Base-by-base conservation (phyloP, 495 filamentous ascomycete genomes). In the Diplogelasinospora grovesii region DNA sequence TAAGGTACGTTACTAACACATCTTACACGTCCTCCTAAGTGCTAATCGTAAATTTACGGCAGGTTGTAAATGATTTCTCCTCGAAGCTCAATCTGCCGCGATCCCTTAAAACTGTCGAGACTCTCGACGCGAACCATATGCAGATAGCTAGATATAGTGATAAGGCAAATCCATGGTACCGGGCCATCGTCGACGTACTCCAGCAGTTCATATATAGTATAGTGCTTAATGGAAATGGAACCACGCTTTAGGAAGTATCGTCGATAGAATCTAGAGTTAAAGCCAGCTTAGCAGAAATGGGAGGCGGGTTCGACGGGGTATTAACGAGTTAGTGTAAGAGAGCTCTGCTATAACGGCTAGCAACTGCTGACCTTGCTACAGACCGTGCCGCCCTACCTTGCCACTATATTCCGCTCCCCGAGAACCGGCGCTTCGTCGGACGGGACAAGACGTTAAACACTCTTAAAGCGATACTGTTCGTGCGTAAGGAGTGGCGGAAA, bases 81-180 rank as follows among this genome's bases (percentile, higher is more conserved):
- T 64, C 59, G 16, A 64, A 58, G 43, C 50, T 64, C 19, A 59
- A 46, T 18, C 37, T 62, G 6, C 46, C 54, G 16, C 39, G 30
- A 26, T 7, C 29, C 9, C 10, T 63, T 14, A 61, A 68, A 49
- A 63, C 50, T 5, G 53, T 63, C n/a, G 60, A 68, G 43, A 54
- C 23, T 35, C 60, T 66, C 29, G 57, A 66, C 47, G 54, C 59
- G 15, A 52, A 64, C 40, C 61, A 66, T 36, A 57, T 46, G 50
- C 51, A 60, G 36, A 65, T 65, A 52, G 54, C 52, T 20, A 54
- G 54, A 53, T 64, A 57, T 31, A 41, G 27, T 11, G 35, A 48
- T 36, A 45, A 36, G 39, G 34, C 37, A 25, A 60, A 64, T 44
- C 39, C 51, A 29, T 46, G 48, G 22, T 64, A 66, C 39, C 56